These are phyloP conservation scores for Mycena filopes DNA, from an alignment of 768 basidiomycete species.

Conservation along the genomic window DNA sequence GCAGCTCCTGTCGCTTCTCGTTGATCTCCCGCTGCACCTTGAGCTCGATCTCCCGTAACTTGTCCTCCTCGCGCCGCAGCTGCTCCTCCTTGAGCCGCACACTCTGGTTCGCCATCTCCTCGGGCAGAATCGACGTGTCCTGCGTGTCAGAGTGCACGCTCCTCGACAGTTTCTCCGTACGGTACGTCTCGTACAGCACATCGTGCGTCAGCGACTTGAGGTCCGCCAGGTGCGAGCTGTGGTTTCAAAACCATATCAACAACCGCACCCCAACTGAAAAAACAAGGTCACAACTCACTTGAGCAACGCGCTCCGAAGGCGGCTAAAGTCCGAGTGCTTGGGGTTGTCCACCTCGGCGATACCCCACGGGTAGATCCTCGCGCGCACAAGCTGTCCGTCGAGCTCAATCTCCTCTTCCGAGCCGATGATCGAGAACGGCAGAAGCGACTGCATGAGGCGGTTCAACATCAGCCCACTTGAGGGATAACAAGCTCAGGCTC, in stretches of 20 bases:
- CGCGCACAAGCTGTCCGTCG: constrained; percentile 90
- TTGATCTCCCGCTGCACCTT: constrained; percentile 98
- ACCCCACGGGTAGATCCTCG: constrained; percentile 98
- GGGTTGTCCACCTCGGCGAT: constrained; percentile 99
- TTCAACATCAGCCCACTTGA: constrained; percentile 19
- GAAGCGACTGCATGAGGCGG: constrained; percentile 68
- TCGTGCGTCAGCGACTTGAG: constrained; percentile 95
- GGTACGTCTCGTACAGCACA: constrained; percentile 94
- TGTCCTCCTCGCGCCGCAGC: constrained; percentile 95
- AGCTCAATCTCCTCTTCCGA: constrained; percentile 97
- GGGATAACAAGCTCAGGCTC: constrained; percentile 38
- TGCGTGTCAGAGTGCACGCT: constrained; percentile 85
- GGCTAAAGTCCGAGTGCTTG: constrained; percentile 99
- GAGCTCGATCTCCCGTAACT: constrained; percentile 97
- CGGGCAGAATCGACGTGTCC: constrained; percentile 93
- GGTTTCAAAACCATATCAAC: neutral
- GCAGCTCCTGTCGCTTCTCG: constrained; percentile 94
- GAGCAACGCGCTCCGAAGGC: constrained; percentile 90
- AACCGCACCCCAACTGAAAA: neutral
- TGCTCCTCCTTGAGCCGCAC: constrained; percentile 99
- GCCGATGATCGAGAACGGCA: constrained; percentile 97
- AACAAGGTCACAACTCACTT: constrained; percentile 62
- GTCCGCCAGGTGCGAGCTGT: constrained; percentile 92
- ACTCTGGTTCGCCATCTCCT: constrained; percentile 96
- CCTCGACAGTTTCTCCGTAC: constrained; percentile 95